Base-by-base conservation (phyloP, 306 rosid species). In the Begonia masoniana region DNA sequence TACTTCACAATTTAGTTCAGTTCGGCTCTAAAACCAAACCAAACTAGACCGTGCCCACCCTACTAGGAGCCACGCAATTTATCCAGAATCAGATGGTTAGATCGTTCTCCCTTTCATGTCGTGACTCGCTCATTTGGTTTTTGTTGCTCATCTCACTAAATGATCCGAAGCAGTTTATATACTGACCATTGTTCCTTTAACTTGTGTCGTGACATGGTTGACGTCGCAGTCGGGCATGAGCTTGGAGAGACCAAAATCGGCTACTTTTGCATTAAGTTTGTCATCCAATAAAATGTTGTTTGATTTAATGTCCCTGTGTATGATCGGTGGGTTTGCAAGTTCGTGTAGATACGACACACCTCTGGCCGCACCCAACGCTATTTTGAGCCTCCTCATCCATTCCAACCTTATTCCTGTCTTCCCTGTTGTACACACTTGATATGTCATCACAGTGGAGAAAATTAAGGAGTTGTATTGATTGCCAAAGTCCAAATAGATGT, bases 211-310 rank as follows among this genome's bases (percentile, higher is more conserved):
- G 51, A 84, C 41, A 43, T 84, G 75, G 50, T 65, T 86, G 41
- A 43, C 79, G 39, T 61, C 81, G 58, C 65, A 55, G 16, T 84
- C 88, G 35, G 63, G 64, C 60, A 80, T 58, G 24, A 74, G 87
- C 64, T 84, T 88, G 57, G 79, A 88, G 70, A 82, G 82, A 55
- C 97, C 97, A 58, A 88, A 88, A 66, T 88, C 97, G 12, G 86
- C 63, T 10, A 88, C 93, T 74, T 82, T 88, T 23, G 95, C 88
- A 43, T 59, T 75, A 52, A 82, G 61, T 52, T 36, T 59, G 6
- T 82, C 85, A 43, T 88, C 97, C 17, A 84, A 68, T 12, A 88
- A 70, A 41, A 88, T 81, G 62, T 88, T 88, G 54, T 68, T 65
- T 47, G 97, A 84, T 72, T 88, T 88, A n/a, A 84, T 64, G 69